Conservation (phyloP, 805 yeast genomes). For the Peterozyma xylosa region DNA sequence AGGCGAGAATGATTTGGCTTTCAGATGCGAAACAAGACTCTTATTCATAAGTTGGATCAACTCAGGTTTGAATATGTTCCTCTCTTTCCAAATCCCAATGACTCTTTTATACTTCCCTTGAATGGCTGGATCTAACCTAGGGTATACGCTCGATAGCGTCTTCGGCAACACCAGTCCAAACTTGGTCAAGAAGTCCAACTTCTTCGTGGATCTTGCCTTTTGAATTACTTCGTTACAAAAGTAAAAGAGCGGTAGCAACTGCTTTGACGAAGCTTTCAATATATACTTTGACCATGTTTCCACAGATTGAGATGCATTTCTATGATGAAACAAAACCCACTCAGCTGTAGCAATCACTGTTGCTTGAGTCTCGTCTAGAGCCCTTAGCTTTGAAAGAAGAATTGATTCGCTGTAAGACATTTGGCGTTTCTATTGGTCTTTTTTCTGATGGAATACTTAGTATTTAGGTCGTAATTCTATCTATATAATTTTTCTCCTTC, state of each 20-base stretch:
- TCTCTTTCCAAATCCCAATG: constrained; percentile 50
- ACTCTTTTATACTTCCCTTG: constrained; percentile 39
- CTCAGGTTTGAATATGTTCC: constrained; percentile 32
- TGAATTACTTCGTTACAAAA: constrained; percentile 79
- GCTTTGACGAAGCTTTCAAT: constrained; percentile 1
- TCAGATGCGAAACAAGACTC: not conserved
- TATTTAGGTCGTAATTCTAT: too few relatives aligned
- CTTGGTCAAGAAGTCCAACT: constrained; percentile 47
- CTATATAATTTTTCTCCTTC: too few relatives aligned
- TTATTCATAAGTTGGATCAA: constrained; percentile 1
- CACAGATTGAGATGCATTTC: constrained; percentile 28
- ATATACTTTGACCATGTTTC: constrained; percentile 28
- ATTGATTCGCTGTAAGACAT: constrained; percentile 32
- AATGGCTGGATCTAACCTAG: constrained; percentile 21
- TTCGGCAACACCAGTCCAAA: constrained; percentile 44
- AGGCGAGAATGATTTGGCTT: not conserved
- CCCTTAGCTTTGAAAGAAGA: constrained; percentile 26
- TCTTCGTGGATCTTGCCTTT: constrained; percentile 58
- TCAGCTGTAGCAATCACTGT: constrained; percentile 36
- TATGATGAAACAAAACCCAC: constrained; percentile 38
- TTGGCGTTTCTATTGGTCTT: not conserved
- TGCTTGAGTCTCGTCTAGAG: constrained; percentile 37
- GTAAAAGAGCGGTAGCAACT: constrained; percentile 54
- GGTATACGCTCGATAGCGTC: constrained; percentile 26
- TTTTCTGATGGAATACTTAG: too few relatives aligned